Conservation (phyloP, 345 rosid genomes). For the Salix koriyanagi region DNA sequence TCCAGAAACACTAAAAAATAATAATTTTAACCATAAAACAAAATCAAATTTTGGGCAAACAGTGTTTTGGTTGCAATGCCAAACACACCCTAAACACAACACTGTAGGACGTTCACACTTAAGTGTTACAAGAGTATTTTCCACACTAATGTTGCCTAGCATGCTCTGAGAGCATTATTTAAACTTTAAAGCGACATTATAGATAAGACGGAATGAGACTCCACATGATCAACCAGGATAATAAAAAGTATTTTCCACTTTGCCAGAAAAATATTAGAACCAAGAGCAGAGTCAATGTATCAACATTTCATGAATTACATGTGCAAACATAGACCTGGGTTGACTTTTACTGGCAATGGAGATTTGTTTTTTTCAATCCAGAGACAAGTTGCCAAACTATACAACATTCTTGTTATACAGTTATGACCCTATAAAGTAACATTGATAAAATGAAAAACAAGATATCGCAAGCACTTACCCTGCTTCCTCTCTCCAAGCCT, state of each 20-base stretch:
- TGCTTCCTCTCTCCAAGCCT: slow-evolving; percentile 84
- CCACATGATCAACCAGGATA: background rate
- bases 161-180: background rate
- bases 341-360: background rate
- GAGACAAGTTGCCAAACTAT: too few species aligned
- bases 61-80: too few species aligned
- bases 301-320: background rate
- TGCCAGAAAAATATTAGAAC: background rate
- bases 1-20: too few species aligned
- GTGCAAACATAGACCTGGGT: background rate
- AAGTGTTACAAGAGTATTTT: too few species aligned
- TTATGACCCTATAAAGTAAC: background rate
- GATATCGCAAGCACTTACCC: slow-evolving; percentile 44
- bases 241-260: background rate
- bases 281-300: background rate
- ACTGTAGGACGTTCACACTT: too few species aligned
- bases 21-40: too few species aligned
- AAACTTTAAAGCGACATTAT: background rate
- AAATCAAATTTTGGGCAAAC: too few species aligned
- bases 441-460: background rate
- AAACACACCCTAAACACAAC: too few species aligned
- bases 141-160: too few species aligned
- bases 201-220: background rate
- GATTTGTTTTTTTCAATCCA: background rate
- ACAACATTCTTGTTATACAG: too few species aligned